phyloP scores from a whole-genome alignment of 139 green algal genomes.

The Micractinium sp. region DNA sequence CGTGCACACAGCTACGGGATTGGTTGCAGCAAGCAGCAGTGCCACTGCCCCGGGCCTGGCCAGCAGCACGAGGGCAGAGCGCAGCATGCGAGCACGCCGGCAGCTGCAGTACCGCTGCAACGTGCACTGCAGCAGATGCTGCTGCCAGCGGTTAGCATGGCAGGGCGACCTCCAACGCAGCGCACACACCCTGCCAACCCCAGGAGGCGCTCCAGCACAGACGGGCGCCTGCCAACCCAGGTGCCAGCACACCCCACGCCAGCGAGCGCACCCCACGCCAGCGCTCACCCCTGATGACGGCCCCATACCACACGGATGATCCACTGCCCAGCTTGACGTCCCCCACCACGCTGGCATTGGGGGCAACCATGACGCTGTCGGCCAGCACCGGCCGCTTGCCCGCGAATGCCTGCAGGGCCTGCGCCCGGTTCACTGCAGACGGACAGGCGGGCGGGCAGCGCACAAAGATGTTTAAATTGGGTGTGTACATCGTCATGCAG shows the following conservation, averaged over 20 bases:
- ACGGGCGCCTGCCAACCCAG: no score
- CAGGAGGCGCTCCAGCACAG: not conserved
- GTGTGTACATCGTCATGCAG: not conserved
- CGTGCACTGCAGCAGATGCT: no score
- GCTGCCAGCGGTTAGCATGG: no score
- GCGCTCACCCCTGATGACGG: conserved; percentile 82
- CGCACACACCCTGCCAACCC: no score
- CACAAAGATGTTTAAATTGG: not conserved
- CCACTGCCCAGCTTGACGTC: conserved; percentile 86
- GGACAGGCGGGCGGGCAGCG: no score
- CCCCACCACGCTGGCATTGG: conserved; percentile 90
- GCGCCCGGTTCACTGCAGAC: conserved; percentile 55
- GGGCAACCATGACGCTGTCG: conserved; percentile 81
- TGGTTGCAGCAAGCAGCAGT: not conserved
- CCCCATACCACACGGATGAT: conserved; percentile 91
- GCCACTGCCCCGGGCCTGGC: not conserved
- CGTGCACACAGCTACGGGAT: not conserved
- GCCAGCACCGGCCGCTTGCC: conserved; percentile 62
- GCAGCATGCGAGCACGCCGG: not conserved
- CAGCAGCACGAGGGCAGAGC: not conserved
- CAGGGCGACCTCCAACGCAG: no score
- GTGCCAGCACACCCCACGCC: not conserved
- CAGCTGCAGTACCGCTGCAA: not conserved
- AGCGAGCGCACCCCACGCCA: not conserved
- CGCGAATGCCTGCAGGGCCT: conserved; percentile 45